Conservation (phyloP, 169 alveolate genomes). For the Perkinsus chesapeaki region DNA sequence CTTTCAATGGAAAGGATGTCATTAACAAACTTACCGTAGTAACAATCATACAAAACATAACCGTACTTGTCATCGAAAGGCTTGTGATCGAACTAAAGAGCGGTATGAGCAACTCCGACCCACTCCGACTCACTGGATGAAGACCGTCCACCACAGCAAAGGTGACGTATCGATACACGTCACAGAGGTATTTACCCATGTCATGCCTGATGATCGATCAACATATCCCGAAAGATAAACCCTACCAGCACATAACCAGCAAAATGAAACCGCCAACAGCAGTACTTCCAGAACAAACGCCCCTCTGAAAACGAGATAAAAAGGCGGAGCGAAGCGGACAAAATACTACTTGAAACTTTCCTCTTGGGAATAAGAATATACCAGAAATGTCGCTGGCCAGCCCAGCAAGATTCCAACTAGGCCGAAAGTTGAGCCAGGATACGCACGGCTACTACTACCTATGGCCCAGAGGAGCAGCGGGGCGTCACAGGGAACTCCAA, state of each 20-base stretch:
- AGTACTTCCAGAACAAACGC: background rate
- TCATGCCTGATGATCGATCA: background rate
- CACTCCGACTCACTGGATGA: background rate
- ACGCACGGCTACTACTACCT: background rate
- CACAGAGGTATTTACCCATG: background rate
- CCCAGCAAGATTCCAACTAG: background rate
- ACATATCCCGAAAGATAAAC: background rate
- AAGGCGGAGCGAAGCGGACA: background rate
- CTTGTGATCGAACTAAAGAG: background rate
- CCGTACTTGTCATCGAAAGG: background rate
- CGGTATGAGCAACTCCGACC: background rate
- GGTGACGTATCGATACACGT: background rate
- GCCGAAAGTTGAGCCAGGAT: no score
- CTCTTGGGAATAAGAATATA: background rate
- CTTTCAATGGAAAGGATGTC: background rate
- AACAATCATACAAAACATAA: background rate
- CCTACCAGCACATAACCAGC: background rate
- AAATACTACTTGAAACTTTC: background rate
- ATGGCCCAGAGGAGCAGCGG: background rate
- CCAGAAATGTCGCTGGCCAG: background rate
- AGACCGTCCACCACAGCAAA: background rate
- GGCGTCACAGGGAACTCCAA: background rate
- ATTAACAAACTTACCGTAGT: background rate
- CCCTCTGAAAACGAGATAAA: background rate
- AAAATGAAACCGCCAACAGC: background rate